Conservation (phyloP, 2,329 filamentous ascomycete genomes). For the Fusarium sp. region DNA sequence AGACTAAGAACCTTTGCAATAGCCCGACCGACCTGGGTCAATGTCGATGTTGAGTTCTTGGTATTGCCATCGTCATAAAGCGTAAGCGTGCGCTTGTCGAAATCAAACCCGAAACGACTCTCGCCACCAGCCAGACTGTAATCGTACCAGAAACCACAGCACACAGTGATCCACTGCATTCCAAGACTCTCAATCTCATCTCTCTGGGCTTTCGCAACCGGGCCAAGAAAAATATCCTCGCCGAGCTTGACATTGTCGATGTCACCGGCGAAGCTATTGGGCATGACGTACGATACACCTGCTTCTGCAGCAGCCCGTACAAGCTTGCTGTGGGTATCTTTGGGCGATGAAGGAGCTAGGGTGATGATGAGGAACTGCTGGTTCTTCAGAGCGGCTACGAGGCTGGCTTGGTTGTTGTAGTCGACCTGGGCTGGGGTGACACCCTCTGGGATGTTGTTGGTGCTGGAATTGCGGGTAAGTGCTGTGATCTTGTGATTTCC, state of each 20-base stretch:
- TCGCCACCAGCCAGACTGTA: constrained; percentile 59
- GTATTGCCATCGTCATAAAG: constrained; percentile 64
- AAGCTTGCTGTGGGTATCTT: constrained; percentile 60
- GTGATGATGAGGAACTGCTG: constrained; percentile 70
- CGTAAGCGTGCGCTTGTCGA: constrained; percentile 57
- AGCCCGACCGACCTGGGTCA: constrained; percentile 66
- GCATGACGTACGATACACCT: constrained; percentile 65
- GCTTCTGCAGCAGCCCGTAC: constrained; percentile 65
- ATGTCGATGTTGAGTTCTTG: constrained; percentile 59
- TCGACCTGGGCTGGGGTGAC: constrained; percentile 58
- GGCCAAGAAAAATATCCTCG: constrained; percentile 47
- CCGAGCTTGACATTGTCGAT: constrained; percentile 48
- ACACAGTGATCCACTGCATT: constrained; percentile 62
- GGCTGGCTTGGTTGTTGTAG: constrained; percentile 58
- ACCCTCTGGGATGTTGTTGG: constrained; percentile 58
- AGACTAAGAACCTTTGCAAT: constrained; percentile 65
- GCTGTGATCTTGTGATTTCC: constrained; percentile 67
- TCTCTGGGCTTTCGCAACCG: constrained; percentile 39
- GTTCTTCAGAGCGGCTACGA: constrained; percentile 63
- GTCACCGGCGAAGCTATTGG: constrained; percentile 60
- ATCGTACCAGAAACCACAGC: constrained; percentile 68
- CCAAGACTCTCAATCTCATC: constrained; percentile 58
- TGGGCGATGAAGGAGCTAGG: constrained; percentile 56
- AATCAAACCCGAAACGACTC: constrained; percentile 62
- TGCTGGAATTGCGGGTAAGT: constrained; percentile 62